These are phyloP conservation scores for Backusella morwellensis DNA, from an alignment of 192 early-diverging fungal genomes.

Conservation along the genomic window DNA sequence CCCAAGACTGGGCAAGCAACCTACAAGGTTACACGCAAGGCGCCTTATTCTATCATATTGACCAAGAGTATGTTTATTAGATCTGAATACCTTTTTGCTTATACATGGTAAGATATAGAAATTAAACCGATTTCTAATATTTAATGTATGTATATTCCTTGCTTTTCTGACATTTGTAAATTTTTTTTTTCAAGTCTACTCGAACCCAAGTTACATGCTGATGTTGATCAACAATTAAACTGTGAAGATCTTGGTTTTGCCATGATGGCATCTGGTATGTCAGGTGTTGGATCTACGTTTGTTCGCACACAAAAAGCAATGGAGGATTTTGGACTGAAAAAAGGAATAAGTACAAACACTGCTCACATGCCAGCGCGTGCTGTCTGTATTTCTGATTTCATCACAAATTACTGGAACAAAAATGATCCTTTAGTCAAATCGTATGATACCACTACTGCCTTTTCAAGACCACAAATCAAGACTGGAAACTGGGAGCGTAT, in stretches of 20 bases:
- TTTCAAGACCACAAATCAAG: neutral
- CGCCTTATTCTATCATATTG: constrained; percentile 21
- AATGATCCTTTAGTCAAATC: constrained; percentile 13
- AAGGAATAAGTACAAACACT: constrained; percentile 21
- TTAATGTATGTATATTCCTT: neutral
- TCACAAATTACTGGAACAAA: constrained; percentile 13
- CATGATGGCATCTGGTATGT: constrained; percentile 28
- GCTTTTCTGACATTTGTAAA: neutral
- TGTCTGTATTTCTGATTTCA: constrained; percentile 18
- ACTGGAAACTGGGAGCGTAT: neutral
- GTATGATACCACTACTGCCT: neutral
- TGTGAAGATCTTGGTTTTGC: constrained; percentile 35
- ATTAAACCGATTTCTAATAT: neutral
- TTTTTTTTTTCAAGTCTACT: constrained; percentile 10
- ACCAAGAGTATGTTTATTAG: constrained; percentile 35
- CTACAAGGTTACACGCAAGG: constrained; percentile 15
- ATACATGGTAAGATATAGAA: constrained; percentile 24
- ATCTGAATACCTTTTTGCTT: constrained; percentile 35
- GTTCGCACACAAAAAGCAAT: constrained; percentile 11
- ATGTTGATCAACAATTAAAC: constrained; percentile 26
- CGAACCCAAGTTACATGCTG: constrained; percentile 16
- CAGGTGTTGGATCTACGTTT: constrained; percentile 15
- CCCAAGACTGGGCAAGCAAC: neutral
- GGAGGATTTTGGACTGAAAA: constrained; percentile 22
- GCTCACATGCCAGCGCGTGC: constrained; percentile 25